phyloP scores from a whole-genome alignment of 768 basidiomycete genomes.

The Cantharellus cinnabarinus region DNA sequence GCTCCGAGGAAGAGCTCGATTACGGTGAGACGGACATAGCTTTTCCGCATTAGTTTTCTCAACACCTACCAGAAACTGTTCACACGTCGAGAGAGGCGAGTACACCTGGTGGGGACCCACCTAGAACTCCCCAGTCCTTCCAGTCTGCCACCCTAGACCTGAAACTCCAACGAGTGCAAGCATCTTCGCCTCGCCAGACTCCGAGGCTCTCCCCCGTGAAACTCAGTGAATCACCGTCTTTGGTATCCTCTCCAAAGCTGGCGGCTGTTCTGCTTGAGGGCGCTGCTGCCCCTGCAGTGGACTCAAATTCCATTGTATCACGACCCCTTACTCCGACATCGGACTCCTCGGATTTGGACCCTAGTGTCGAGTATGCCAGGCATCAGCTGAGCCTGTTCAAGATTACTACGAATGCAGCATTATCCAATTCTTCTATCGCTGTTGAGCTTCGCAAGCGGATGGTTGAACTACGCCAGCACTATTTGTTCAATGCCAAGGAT shows the following conservation, averaged over 20 bases:
- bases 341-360: constrained; percentile 22
- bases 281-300: background rate
- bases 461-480: constrained; percentile 29
- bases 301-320: constrained; percentile 3
- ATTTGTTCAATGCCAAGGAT: constrained; percentile 50
- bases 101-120: background rate
- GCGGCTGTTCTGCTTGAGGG: background rate
- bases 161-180: too few species aligned
- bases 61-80: background rate
- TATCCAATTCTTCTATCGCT: constrained; percentile 2
- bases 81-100: background rate
- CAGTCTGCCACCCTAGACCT: background rate
- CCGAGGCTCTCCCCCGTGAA: background rate
- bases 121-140: background rate
- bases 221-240: too few species aligned
- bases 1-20: constrained; percentile 36
- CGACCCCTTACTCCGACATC: background rate
- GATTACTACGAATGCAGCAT: constrained; percentile 20
- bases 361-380: constrained; percentile 39
- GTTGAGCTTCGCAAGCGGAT: constrained; percentile 17
- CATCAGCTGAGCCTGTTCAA: constrained; percentile 35
- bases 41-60: background rate
- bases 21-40: constrained; percentile 17
- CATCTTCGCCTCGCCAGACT: background rate
- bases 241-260: background rate